phyloP scores from a whole-genome alignment of 1,284 basidiomycete genomes.

The Sporisorium graminicola region DNA sequence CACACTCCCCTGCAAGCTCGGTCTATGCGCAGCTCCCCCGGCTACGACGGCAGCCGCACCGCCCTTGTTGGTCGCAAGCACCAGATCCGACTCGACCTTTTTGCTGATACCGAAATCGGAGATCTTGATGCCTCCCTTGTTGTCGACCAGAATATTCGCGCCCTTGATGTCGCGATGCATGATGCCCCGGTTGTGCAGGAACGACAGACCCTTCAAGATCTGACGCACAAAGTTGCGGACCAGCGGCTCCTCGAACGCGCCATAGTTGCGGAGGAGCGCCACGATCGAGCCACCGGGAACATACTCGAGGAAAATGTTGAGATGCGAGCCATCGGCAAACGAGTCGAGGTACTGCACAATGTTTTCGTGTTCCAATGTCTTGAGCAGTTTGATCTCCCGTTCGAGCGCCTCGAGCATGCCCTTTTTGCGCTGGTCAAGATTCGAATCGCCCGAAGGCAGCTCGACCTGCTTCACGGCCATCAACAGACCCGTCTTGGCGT shows the following conservation, averaged over 20 bases:
- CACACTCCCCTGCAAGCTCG: constrained; percentile 93
- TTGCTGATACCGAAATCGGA: constrained; percentile 99
- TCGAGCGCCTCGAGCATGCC: constrained; percentile 95
- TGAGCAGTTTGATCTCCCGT: constrained; percentile 93
- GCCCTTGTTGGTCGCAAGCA: constrained; percentile 42
- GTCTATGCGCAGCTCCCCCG: constrained; percentile 75
- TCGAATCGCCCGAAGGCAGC: constrained; percentile 84
- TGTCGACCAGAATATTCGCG: constrained; percentile 97
- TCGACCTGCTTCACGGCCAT: constrained; percentile 99
- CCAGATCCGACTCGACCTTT: constrained; percentile 84
- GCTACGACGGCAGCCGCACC: constrained; percentile 15
- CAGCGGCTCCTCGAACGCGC: constrained; percentile 94
- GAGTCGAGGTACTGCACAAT: constrained; percentile 91
- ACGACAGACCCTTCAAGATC: constrained; percentile 89
- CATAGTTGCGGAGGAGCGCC: constrained; percentile 90
- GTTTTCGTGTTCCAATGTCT: constrained; percentile 94
- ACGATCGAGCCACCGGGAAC: constrained; percentile 98
- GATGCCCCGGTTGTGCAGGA: constrained; percentile 93
- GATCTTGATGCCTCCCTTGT: constrained; percentile 98
- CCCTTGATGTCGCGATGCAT: constrained; percentile 99
- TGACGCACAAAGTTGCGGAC: constrained; percentile 95
- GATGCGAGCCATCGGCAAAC: constrained; percentile 71
- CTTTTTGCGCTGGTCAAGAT: constrained; percentile 93
- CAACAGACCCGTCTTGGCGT: constrained; percentile 88
- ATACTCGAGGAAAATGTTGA: constrained; percentile 99